Conservation (phyloP, 139 green algal species). For the Chlamydomonas sp. region DNA sequence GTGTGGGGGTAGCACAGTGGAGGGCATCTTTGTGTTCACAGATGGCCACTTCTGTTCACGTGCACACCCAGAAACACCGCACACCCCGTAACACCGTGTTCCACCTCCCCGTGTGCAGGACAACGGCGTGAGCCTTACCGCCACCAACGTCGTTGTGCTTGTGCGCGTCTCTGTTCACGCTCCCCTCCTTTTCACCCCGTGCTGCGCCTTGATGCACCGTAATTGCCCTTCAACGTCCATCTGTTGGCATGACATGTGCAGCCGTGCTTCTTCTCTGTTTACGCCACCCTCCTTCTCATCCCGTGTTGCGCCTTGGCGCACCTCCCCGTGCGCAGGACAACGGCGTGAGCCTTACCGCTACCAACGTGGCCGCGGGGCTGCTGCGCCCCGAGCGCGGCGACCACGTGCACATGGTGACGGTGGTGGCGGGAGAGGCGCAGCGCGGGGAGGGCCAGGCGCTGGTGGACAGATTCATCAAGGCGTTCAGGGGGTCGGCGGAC, state of each 20-base stretch:
- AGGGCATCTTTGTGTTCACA: not conserved
- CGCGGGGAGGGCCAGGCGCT: slow-evolving; percentile 13
- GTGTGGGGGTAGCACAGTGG: not conserved
- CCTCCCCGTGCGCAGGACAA: slow-evolving; percentile 10
- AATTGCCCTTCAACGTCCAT: no score
- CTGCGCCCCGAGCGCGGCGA: slow-evolving; percentile 22
- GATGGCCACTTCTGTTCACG: not conserved
- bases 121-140: slow-evolving; percentile 34
- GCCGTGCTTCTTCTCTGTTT: not conserved
- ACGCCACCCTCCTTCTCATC: not conserved
- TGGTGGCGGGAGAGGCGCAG: slow-evolving; percentile 22
- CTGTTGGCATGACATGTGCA: not conserved
- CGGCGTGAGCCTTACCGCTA: slow-evolving; percentile 26
- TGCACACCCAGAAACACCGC: no score
- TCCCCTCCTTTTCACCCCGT: not conserved
- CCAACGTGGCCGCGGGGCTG: slow-evolving; percentile 29
- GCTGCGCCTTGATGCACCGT: not conserved
- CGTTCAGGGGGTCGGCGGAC: slow-evolving; percentile 5
- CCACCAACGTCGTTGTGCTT: slow-evolving; percentile 3
- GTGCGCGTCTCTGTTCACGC: no score
- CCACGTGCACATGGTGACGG: slow-evolving; percentile 26
- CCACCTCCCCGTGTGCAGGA: not conserved
- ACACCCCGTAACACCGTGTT: not conserved
- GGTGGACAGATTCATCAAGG: slow-evolving; percentile 16
- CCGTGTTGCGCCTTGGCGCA: not conserved